Conservation (phyloP, 2,329 filamentous ascomycete genomes). For the Cercospora zeina region DNA sequence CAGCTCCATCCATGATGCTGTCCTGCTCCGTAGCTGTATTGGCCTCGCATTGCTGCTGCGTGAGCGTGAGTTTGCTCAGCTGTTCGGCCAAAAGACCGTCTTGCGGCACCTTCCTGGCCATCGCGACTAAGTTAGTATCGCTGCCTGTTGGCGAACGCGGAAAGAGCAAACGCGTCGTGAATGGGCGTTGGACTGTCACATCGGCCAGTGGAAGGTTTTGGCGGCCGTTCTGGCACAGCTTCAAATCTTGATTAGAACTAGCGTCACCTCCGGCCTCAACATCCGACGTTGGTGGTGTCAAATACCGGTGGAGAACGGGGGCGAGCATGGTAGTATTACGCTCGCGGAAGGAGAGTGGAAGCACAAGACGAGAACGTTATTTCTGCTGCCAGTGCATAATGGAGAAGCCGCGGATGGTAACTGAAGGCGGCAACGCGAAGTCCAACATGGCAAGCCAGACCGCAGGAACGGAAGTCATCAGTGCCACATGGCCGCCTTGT, state of each 20-base stretch:
- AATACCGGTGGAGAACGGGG: slow-evolving; percentile 1
- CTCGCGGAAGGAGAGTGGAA: not conserved
- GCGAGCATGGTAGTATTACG: not conserved
- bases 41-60: not conserved
- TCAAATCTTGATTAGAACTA: slow-evolving; percentile 8
- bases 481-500: not conserved
- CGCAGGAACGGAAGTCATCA: not conserved
- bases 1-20: not conserved
- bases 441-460: not conserved
- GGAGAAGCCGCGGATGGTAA: not conserved
- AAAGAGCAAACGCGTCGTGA: not conserved
- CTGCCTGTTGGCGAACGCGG: not conserved
- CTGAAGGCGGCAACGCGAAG: not conserved
- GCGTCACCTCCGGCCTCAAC: not conserved
- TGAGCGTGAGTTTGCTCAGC: slow-evolving; percentile 11
- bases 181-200: not conserved
- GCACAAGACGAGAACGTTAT: not conserved
- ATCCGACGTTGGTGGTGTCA: slow-evolving; percentile 1
- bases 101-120: slow-evolving; percentile 2
- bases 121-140: not conserved
- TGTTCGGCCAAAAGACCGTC: not conserved
- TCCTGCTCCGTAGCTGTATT: slow-evolving; percentile 2
- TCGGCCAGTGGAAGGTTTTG: slow-evolving; percentile 8
- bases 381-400: not conserved
- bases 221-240: slow-evolving; percentile 5